Evolutionary conservation across 768 basidiomycete species (phyloP).

Genomic region (Tephrocybe sp.): DNA sequence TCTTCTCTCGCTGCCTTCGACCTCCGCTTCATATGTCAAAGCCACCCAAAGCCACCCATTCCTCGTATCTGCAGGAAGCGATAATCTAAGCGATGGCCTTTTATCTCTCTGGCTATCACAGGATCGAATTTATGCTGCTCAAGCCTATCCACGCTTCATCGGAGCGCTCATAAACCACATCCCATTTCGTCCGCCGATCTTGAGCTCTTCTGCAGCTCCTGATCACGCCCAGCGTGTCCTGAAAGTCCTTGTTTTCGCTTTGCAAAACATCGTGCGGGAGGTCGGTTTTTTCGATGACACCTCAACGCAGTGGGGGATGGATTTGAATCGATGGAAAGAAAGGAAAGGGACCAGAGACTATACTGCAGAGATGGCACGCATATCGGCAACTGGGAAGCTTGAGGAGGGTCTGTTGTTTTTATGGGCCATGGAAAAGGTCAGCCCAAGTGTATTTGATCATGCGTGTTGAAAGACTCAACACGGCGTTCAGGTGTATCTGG

Average conservation of each 20-base stretch:
- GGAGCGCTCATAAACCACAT: constrained; percentile 63
- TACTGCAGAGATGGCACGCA: constrained; percentile 67
- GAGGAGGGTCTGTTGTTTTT: constrained; percentile 71
- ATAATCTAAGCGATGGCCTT: constrained; percentile 43
- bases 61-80: constrained; percentile 54
- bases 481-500: constrained; percentile 60
- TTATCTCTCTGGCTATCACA: constrained; percentile 70
- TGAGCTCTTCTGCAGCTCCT: constrained; percentile 25
- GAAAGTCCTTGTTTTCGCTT: constrained; percentile 47
- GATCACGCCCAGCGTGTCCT: constrained; percentile 40
- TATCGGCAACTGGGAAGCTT: constrained; percentile 42
- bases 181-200: constrained; percentile 41
- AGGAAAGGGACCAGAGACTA: constrained; percentile 67
- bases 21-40: constrained; percentile 30
- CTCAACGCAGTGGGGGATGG: constrained; percentile 42
- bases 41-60: constrained; percentile 57
- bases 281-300: constrained; percentile 61
- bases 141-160: constrained; percentile 74
- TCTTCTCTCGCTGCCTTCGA: constrained; percentile 6
- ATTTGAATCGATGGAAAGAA: constrained; percentile 48
- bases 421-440: constrained; percentile 80
- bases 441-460: background rate
- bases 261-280: constrained; percentile 58
- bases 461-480: background rate
- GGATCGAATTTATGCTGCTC: constrained; percentile 72